phyloP scores from a whole-genome alignment of 2,329 filamentous ascomycete species.

The Chaetomiaceae sp. region DNA sequence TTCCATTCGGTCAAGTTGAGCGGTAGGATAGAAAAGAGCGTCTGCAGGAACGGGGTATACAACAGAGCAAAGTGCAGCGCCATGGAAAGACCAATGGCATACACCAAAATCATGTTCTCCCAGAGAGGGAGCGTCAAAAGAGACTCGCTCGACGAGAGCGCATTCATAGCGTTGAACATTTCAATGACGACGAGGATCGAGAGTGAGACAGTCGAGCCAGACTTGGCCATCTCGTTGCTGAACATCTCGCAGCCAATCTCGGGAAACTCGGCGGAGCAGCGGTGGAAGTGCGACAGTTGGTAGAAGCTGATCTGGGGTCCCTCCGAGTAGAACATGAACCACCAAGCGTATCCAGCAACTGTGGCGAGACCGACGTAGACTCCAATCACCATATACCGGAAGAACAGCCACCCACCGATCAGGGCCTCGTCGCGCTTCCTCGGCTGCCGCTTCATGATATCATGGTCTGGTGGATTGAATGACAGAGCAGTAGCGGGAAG shows the following conservation, averaged over 20 bases:
- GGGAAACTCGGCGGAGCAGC: constrained; percentile 78
- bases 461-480: constrained; percentile 97
- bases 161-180: constrained; percentile 99
- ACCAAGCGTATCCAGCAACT: constrained; percentile 98
- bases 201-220: constrained; percentile 88
- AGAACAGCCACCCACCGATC: constrained; percentile 93
- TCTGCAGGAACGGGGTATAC: constrained; percentile 85
- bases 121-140: constrained; percentile 91
- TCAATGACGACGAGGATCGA: constrained; percentile 94
- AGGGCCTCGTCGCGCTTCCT: constrained; percentile 89
- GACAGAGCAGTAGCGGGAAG: constrained; percentile 92
- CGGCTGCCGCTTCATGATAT: constrained; percentile 91
- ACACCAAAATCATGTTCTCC: constrained; percentile 98
- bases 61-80: constrained; percentile 88
- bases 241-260: constrained; percentile 94
- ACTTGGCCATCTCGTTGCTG: constrained; percentile 75
- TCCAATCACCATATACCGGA: constrained; percentile 94
- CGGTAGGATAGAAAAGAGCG: constrained; percentile 84
- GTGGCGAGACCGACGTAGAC: constrained; percentile 93
- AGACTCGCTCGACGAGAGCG: constrained; percentile 89
- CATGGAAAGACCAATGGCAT: constrained; percentile 91
- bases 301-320: constrained; percentile 90
- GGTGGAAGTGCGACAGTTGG: constrained; percentile 90
- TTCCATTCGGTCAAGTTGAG: constrained; percentile 86
- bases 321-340: constrained; percentile 93